Evolutionary conservation across 139 green algal genomes (phyloP), one percentile per base, ranked within the genome.

Genomic region (Pseudopediastrum boryanum): DNA sequence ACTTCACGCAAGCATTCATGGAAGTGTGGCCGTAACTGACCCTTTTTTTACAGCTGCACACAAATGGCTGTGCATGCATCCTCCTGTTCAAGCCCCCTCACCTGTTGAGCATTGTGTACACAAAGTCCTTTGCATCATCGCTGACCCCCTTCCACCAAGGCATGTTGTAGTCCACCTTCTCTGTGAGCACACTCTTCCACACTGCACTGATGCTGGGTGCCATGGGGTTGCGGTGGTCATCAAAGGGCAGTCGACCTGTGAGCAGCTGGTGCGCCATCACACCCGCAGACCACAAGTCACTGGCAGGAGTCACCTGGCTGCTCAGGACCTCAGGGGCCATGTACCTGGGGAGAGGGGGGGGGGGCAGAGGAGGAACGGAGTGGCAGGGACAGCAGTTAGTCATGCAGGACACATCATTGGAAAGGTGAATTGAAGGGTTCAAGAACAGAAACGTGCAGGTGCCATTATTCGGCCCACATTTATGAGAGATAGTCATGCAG

Each of bases 251-350:
- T 38, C 83, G 78, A 2, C 93, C 93, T 3, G 84, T 92, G 8
- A 98, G 84, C 76, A 98, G 85, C 87, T 98, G 93, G 84, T 91
- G 84, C 1, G 90, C 89, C 94, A 97, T 97, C 9, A 98, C 88
- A 6, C 94, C 94, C 12, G 91, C 93, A 9, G 89, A 78, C 93
- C 93, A 98, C 10, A 97, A 61, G 56, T 98, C 94, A 4, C 85
- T 89, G 35, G 87, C 87, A 1, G 94, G 90, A 2, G 77, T 86
- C 10, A 93, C 86, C 75, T 94, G 56, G 16, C 84, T 92, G 51
- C 72, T 83, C 51, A 97, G 88, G 31, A 89, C 86, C 83, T 97
- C 94, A 23, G 94, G 91, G 0, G 92, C 85, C 85, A 90, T 90
- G 71, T 82, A 90, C 85, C 85, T 85, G 36, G 9, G 71, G 29